Conservation (phyloP, 2,329 filamentous ascomycete genomes). For the Lachnellula occidentalis region DNA sequence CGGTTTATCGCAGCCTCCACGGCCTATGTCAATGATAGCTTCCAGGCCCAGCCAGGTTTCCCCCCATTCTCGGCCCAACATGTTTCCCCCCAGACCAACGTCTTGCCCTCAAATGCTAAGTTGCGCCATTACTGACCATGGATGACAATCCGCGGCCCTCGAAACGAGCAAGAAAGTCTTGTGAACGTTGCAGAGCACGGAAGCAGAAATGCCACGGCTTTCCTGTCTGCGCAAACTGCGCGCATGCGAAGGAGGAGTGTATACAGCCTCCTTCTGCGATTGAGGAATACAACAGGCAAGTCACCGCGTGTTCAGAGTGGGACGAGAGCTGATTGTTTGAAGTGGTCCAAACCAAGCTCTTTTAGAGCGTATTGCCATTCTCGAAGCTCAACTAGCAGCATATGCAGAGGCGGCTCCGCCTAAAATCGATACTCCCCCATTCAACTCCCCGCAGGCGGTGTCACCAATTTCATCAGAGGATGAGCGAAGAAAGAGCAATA, state of each 20-base stretch:
- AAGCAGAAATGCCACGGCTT: constrained; percentile 27
- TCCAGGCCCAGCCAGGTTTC: background rate
- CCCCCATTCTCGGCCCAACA: background rate
- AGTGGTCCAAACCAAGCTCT: constrained; percentile 25
- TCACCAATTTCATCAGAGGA: constrained; percentile 11
- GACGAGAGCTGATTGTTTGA: background rate
- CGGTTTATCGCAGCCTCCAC: background rate
- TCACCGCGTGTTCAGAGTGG: background rate
- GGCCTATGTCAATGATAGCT: background rate
- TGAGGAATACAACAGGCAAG: constrained; percentile 26
- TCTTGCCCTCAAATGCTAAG: background rate
- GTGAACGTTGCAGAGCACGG: constrained; percentile 21
- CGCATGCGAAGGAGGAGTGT: constrained; percentile 24
- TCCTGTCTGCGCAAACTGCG: constrained; percentile 24
- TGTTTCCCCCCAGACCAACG: background rate
- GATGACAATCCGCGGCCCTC: constrained; percentile 24
- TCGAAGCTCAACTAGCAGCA: constrained; percentile 25
- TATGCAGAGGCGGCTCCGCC: constrained; percentile 14
- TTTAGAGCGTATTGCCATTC: constrained; percentile 23
- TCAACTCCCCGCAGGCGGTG: constrained; percentile 3
- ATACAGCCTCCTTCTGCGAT: constrained; percentile 25
- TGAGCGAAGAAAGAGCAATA: constrained; percentile 23
- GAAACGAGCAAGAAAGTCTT: constrained; percentile 26
- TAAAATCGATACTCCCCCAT: constrained; percentile 5
- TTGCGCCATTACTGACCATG: constrained; percentile 11